Evolutionary conservation across 2,329 filamentous ascomycete species (phyloP), one percentile per base, ranked within the genome.

Genomic region (Parafenestella ontariensis): DNA sequence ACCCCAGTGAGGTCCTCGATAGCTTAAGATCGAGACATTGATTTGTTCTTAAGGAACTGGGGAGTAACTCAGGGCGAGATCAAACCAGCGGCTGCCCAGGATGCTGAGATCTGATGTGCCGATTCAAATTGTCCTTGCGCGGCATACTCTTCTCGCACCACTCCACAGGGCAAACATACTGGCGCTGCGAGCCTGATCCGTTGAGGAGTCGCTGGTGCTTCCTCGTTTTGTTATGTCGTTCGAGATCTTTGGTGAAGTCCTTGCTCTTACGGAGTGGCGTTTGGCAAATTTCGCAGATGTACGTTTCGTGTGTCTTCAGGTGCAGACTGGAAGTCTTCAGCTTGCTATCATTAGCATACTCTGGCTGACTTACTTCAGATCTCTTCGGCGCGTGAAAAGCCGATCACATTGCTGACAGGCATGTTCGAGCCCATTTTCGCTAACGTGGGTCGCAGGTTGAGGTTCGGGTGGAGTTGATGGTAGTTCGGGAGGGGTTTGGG

Each of bases 41-140:
- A n/a, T n/a, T n/a, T n/a, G n/a, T n/a, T n/a, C n/a, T n/a, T n/a
- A n/a, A n/a, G n/a, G n/a, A n/a, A n/a, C n/a, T n/a, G n/a, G n/a
- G n/a, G n/a, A n/a, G n/a, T n/a, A n/a, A n/a, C n/a, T n/a, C n/a
- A n/a, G n/a, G n/a, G n/a, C n/a, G n/a, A n/a, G n/a, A 28, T 45
- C 28, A 40, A 5, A 46, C 3, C 6, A 17, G 28, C n/a, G n/a
- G n/a, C 5, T 37, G 42, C 11, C 28, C 52, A 13, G 41, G 46
- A 40, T 55, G 47, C 36, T 51, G 34, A 24, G 52, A 42, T 21
- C 43, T 55, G 52, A 55, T 51, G 29, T 55, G 52, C 46, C 52
- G 24, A 21, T 50, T 54, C 24, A 54, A 20, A 33, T 50, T 50
- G 34, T 54, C 81, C 78, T 59, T 83, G 84, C 53, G 66, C 67